A percentile compares a stretch with the other conserved stretches of the same genome.
Conservation (phyloP, 2,329 filamentous ascomycete species). For the Xylaria sp. region DNA sequence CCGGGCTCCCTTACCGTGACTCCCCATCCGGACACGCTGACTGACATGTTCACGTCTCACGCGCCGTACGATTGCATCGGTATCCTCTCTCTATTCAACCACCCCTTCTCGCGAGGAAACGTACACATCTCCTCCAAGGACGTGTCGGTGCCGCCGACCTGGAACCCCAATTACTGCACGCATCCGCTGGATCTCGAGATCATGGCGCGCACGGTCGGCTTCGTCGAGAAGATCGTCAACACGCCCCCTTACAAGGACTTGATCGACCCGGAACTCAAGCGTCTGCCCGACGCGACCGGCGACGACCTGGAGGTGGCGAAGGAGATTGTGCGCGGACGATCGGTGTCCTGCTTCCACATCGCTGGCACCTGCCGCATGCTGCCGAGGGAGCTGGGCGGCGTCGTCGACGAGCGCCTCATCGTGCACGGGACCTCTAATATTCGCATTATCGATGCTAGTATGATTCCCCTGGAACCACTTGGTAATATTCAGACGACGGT, state of each 20-base stretch:
- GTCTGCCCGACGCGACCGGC: conserved; percentile 49
- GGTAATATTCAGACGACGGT: conserved; percentile 43
- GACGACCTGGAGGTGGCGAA: conserved; percentile 51
- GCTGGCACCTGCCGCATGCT: conserved; percentile 63
- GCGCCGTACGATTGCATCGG: conserved; percentile 63
- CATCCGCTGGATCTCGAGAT: conserved; percentile 66
- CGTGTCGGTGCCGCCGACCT: conserved; percentile 56
- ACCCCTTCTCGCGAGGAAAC: conserved; percentile 68
- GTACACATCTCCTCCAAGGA: conserved; percentile 64
- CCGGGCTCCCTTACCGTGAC: conserved; percentile 47
- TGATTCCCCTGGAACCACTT: conserved; percentile 41
- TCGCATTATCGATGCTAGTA: conserved; percentile 41
- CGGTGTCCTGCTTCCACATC: conserved; percentile 58
- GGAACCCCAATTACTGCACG: conserved; percentile 66
- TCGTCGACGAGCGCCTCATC: conserved; percentile 53
- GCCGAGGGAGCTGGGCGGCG: conserved; percentile 56
- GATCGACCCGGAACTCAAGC: conserved; percentile 53
- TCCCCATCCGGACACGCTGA: conserved; percentile 46
- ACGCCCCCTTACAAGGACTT: conserved; percentile 55
- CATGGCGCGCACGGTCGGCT: conserved; percentile 56
- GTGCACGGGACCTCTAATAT: conserved; percentile 57
- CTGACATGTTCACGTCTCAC: conserved; percentile 43
- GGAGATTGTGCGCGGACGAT: conserved; percentile 50
- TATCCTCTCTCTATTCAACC: conserved; percentile 66
- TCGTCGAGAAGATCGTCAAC: conserved; percentile 52